phyloP scores from a whole-genome alignment of 805 yeast species.

The Schwanniomyces yamadae region DNA sequence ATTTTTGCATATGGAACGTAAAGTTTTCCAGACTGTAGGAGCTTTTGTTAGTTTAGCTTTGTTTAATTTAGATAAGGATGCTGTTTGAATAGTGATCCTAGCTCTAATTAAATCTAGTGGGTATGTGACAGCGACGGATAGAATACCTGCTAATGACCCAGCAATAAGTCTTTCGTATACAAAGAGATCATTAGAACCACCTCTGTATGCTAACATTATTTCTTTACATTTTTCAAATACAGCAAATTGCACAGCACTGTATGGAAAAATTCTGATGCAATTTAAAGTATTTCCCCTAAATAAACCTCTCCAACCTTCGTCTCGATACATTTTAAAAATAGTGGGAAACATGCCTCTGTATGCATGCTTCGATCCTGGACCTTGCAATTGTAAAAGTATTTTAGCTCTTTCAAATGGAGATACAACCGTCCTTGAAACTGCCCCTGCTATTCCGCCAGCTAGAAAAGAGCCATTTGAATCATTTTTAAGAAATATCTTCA shows the following conservation, averaged over 20 bases:
- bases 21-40: constrained; percentile 67
- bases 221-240: constrained; percentile 68
- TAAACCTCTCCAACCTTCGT: constrained; percentile 89
- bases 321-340: constrained; percentile 72
- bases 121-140: constrained; percentile 79
- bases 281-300: constrained; percentile 90
- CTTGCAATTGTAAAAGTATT: constrained; percentile 87
- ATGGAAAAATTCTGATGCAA: constrained; percentile 88
- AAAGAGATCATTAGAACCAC: constrained; percentile 33
- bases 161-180: constrained; percentile 63
- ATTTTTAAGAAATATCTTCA: constrained; percentile 30
- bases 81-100: constrained; percentile 85
- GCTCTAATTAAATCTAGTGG: constrained; percentile 93
- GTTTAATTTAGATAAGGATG: constrained; percentile 51
- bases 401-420: constrained; percentile 95
- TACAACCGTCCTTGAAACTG: constrained; percentile 83
- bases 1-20: constrained; percentile 55
- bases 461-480: constrained; percentile 63
- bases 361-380: constrained; percentile 48
- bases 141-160: constrained; percentile 80
- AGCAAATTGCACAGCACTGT: constrained; percentile 90
- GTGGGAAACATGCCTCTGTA: constrained; percentile 75
- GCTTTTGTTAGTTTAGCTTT: constrained; percentile 50
- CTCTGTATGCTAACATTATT: constrained; percentile 20
- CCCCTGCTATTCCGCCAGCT: constrained; percentile 78